Conservation (phyloP, 192 early-diverging fungal genomes). For the Geranomyces variabilis region DNA sequence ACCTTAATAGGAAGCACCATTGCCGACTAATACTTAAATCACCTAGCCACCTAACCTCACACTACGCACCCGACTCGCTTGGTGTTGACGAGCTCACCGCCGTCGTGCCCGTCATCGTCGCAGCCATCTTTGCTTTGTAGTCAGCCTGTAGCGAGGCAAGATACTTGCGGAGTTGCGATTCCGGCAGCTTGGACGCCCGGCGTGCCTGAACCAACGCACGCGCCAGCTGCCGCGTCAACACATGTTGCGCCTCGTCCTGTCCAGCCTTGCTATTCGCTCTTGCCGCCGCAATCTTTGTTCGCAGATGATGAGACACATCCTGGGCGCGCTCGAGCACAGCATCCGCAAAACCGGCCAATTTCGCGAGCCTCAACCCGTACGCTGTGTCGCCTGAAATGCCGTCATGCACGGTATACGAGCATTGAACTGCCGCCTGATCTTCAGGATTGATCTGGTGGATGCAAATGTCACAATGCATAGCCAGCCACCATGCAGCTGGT, state of each 20-base stretch:
- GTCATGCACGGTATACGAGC: conserved; percentile 50
- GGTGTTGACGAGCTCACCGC: too few relatives aligned
- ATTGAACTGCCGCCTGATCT: conserved; percentile 38
- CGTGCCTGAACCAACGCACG: conserved; percentile 9
- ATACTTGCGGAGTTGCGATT: conserved; percentile 8
- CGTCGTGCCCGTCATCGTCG: not conserved
- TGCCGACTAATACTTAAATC: too few relatives aligned
- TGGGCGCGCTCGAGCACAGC: conserved; percentile 39
- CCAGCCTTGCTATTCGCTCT: not conserved
- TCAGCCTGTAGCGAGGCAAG: conserved; percentile 17
- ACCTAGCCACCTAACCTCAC: too few relatives aligned
- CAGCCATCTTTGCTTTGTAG: not conserved
- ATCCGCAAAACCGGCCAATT: conserved; percentile 36
- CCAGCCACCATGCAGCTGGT: not conserved
- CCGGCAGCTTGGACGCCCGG: conserved; percentile 1
- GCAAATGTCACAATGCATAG: not conserved
- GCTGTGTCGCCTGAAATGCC: conserved; percentile 50
- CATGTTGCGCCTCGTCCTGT: not conserved
- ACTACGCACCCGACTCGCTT: too few relatives aligned
- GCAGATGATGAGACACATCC: conserved; percentile 31
- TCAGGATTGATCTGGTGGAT: conserved; percentile 11
- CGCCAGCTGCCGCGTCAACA: not conserved
- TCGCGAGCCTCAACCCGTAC: conserved; percentile 55
- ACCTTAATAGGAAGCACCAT: too few relatives aligned
- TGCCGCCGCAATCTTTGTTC: not conserved